phyloP scores from a whole-genome alignment of 2,329 filamentous ascomycete species.

The Ilyonectria destructans region DNA sequence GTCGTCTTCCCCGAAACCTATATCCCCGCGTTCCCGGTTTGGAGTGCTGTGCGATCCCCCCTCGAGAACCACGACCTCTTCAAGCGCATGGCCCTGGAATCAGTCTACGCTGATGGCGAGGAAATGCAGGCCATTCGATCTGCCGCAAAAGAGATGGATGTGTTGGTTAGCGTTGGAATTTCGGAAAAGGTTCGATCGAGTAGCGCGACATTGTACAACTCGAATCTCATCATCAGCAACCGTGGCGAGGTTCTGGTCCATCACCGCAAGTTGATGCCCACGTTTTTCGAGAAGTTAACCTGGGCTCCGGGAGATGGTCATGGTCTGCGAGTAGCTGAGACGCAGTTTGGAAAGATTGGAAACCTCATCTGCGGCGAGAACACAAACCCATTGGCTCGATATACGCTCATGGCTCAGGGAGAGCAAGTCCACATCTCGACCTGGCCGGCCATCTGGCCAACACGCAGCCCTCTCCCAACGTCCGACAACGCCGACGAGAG shows the following conservation, averaged over 20 bases:
- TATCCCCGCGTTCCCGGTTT: conserved; percentile 69
- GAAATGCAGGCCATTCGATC: conserved; percentile 61
- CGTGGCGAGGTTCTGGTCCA: conserved; percentile 65
- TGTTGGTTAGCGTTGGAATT: conserved; percentile 66
- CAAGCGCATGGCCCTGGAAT: conserved; percentile 61
- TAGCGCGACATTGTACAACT: conserved; percentile 66
- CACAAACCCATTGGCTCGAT: conserved; percentile 70
- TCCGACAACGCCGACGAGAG: too few relatives aligned
- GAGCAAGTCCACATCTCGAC: conserved; percentile 71
- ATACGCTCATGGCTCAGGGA: conserved; percentile 67
- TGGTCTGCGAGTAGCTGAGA: conserved; percentile 64
- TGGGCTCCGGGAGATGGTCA: conserved; percentile 69
- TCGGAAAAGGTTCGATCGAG: conserved; percentile 64
- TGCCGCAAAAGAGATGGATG: conserved; percentile 55
- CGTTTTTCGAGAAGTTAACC: conserved; percentile 71
- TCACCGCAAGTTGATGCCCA: conserved; percentile 70
- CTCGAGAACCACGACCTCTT: conserved; percentile 68
- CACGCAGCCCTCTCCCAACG: conserved; percentile 42
- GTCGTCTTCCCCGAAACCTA: conserved; percentile 70
- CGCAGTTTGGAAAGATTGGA: conserved; percentile 63
- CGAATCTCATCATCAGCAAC: conserved; percentile 63
- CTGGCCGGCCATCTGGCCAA: conserved; percentile 72
- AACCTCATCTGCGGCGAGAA: conserved; percentile 72
- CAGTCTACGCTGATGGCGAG: conserved; percentile 62
- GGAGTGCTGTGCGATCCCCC: conserved; percentile 64